Evolutionary conservation across 2,329 filamentous ascomycete species (phyloP).

Genomic region (Pseudopyrenochaeta lycopersici): DNA sequence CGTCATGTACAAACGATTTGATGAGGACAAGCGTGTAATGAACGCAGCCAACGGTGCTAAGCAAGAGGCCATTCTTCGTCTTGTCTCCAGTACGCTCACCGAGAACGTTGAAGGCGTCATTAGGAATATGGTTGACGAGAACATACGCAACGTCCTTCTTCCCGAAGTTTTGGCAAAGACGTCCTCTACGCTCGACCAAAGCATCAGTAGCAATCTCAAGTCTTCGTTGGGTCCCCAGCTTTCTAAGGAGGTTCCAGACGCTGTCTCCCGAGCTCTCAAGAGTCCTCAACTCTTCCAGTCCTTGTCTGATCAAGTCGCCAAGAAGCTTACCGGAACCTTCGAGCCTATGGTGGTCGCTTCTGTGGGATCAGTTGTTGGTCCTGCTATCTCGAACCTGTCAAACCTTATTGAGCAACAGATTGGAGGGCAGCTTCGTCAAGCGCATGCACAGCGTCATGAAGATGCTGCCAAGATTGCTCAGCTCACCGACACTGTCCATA

Average conservation of each 20-base stretch:
- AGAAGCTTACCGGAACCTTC: conserved; percentile 71
- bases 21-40: conserved; percentile 73
- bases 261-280: conserved; percentile 73
- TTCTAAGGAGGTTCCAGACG: conserved; percentile 77
- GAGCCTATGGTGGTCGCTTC: conserved; percentile 73
- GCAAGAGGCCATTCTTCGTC: conserved; percentile 73
- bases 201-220: conserved; percentile 74
- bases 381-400: conserved; percentile 73
- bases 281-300: conserved; percentile 76
- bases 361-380: conserved; percentile 62
- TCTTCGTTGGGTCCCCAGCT: conserved; percentile 72
- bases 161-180: conserved; percentile 76
- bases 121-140: conserved; percentile 76
- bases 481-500: conserved; percentile 72
- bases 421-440: conserved; percentile 60
- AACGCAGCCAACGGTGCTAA: conserved; percentile 71
- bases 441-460: conserved; percentile 60
- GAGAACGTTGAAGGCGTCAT: conserved; percentile 81
- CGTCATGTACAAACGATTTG: conserved; percentile 67
- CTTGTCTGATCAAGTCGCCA: conserved; percentile 76
- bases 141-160: conserved; percentile 78
- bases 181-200: conserved; percentile 73
- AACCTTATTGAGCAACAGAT: conserved; percentile 72
- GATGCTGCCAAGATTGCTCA: conserved; percentile 75
- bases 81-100: conserved; percentile 73